phyloP scores from a whole-genome alignment of 352 stramenopile genomes.

The Phytophthora meadii region DNA sequence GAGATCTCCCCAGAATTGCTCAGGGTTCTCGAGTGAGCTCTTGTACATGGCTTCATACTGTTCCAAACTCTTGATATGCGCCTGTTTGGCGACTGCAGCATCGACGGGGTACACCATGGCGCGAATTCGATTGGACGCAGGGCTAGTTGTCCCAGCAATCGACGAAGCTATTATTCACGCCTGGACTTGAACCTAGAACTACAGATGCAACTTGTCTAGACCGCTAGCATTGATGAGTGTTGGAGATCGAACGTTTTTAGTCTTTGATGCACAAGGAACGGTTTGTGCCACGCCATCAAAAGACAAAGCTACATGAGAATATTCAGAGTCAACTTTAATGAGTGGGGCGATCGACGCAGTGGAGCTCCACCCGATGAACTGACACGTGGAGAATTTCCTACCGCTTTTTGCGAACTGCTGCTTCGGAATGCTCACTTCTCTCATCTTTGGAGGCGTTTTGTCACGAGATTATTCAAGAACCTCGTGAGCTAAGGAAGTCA shows the following conservation, averaged over 20 bases:
- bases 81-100: neutral
- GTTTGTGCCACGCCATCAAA: neutral
- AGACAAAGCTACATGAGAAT: neutral
- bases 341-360: neutral
- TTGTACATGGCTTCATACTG: slow-evolving; percentile 23
- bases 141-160: slow-evolving; percentile 3
- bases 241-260: neutral
- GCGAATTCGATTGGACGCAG: slow-evolving; percentile 16
- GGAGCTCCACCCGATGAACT: neutral
- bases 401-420: slow-evolving; percentile 31
- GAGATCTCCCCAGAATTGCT: slow-evolving; percentile 16
- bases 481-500: too few relatives aligned
- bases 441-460: slow-evolving; percentile 44
- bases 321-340: neutral
- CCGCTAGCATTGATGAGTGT: neutral
- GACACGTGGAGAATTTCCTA: slow-evolving; percentile 28
- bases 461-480: too few relatives aligned
- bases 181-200: slow-evolving; percentile 8
- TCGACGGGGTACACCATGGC: slow-evolving; percentile 17
- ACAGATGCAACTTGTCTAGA: neutral
- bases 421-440: slow-evolving; percentile 28
- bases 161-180: too few relatives aligned
- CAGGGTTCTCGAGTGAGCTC: slow-evolving; percentile 16
- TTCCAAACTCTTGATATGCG: slow-evolving; percentile 14
- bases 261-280: neutral